Conservation (phyloP, 352 stramenopile genomes). For the Peronospora tabacina region DNA sequence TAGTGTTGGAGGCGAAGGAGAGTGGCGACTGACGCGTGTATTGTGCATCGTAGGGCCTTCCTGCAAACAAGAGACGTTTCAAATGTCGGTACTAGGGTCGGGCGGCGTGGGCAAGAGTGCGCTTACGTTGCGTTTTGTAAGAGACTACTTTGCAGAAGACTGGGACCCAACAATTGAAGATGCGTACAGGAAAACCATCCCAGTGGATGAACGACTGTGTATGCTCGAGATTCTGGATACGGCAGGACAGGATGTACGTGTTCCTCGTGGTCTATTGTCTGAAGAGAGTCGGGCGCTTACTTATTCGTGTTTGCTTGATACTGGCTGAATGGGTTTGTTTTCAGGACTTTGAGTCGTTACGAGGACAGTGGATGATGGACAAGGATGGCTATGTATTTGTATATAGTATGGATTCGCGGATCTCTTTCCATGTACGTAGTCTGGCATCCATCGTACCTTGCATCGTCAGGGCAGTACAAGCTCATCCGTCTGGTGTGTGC, state of each 20-base stretch:
- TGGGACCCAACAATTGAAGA: slow-evolving; percentile 90
- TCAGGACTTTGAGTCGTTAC: slow-evolving; percentile 83
- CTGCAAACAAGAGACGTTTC: slow-evolving; percentile 75
- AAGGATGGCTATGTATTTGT: slow-evolving; percentile 89
- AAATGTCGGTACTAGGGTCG: slow-evolving; percentile 82
- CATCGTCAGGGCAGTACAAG: background rate
- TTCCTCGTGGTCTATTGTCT: background rate
- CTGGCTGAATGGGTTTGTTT: background rate
- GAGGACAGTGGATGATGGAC: slow-evolving; percentile 88
- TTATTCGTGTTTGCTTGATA: background rate
- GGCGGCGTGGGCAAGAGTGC: slow-evolving; percentile 88
- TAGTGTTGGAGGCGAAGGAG: too few species aligned
- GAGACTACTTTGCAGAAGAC: slow-evolving; percentile 87
- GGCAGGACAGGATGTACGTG: slow-evolving; percentile 79
- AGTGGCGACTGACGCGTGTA: slow-evolving; percentile 2
- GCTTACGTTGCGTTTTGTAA: slow-evolving; percentile 84
- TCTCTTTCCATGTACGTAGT: slow-evolving; percentile 68
- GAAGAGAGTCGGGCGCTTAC: background rate
- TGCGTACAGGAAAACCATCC: slow-evolving; percentile 84
- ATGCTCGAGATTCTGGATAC: slow-evolving; percentile 90
- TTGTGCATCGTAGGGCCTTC: slow-evolving; percentile 30
- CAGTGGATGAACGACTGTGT: slow-evolving; percentile 74
- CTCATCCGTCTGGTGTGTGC: slow-evolving; percentile 5
- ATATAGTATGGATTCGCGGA: slow-evolving; percentile 86
- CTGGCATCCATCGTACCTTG: background rate